phyloP scores from a whole-genome alignment of 2,329 filamentous ascomycete genomes.

The Talaromyces amestolkiae region DNA sequence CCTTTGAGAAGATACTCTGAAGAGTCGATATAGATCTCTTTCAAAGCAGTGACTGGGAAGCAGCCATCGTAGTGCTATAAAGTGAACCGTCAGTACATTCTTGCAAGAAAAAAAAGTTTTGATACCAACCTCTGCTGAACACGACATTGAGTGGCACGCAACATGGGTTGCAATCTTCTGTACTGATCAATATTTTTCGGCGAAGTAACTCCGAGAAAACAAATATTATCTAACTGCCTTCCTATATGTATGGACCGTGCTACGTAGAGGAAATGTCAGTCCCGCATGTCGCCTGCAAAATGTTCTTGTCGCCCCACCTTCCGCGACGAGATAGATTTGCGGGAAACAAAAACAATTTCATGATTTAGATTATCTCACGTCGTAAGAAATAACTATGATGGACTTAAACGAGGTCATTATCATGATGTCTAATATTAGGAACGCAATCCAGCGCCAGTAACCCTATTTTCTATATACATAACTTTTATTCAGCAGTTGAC shows the following conservation, averaged over 20 bases:
- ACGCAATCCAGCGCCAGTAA: neutral
- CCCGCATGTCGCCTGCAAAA: neutral
- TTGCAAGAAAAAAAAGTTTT: slow-evolving; percentile 19
- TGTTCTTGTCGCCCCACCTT: neutral
- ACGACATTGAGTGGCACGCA: slow-evolving; percentile 17
- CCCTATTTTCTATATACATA: slow-evolving; percentile 2
- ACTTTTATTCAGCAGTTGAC: neutral
- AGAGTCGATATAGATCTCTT: slow-evolving; percentile 30
- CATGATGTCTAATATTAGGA: neutral
- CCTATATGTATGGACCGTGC: too few relatives aligned
- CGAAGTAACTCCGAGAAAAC: too few relatives aligned
- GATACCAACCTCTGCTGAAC: slow-evolving; percentile 14
- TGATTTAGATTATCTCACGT: neutral
- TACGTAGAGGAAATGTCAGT: neutral
- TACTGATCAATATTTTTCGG: too few relatives aligned
- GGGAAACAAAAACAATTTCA: neutral
- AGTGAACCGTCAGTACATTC: neutral
- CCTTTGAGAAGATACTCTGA: slow-evolving; percentile 37
- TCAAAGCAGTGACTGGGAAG: slow-evolving; percentile 44
- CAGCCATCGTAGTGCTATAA: slow-evolving; percentile 41
- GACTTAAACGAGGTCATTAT: neutral
- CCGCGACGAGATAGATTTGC: neutral
- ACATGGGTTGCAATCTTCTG: neutral
- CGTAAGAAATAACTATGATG: too few relatives aligned
- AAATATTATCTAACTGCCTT: too few relatives aligned